Percentiles rank a stretch among this genome's conserved stretches.
Evolutionary conservation across 495 filamentous ascomycete genomes (phyloP).

Genomic region (Cudoniella acicularis): DNA sequence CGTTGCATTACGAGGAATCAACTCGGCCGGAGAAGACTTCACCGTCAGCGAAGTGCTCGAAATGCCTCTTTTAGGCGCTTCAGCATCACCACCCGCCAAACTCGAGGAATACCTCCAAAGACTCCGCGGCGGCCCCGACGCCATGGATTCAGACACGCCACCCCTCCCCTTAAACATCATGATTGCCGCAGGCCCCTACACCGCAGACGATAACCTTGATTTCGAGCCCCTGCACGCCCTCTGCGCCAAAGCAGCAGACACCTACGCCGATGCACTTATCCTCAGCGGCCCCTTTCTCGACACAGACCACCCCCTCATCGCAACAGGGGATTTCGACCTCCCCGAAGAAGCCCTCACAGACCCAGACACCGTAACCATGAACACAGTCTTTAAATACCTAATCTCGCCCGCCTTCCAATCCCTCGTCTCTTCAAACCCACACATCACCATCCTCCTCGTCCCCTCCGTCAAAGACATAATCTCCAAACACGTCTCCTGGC

Average conservation of each 20-base stretch:
- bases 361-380: slow-evolving; percentile 72
- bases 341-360: slow-evolving; percentile 65
- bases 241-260: slow-evolving; percentile 69
- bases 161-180: slow-evolving; percentile 68
- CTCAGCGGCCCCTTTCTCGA: slow-evolving; percentile 88
- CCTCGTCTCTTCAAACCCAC: slow-evolving; percentile 64
- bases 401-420: slow-evolving; percentile 64
- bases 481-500: slow-evolving; percentile 82
- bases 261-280: slow-evolving; percentile 73
- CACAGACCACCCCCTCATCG: slow-evolving; percentile 83
- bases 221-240: slow-evolving; percentile 83
- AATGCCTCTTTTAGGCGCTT: slow-evolving; percentile 64
- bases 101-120: slow-evolving; percentile 63
- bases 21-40: slow-evolving; percentile 82
- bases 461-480: slow-evolving; percentile 85
- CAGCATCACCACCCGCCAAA: slow-evolving; percentile 57
- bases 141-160: slow-evolving; percentile 49
- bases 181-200: slow-evolving; percentile 83
- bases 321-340: slow-evolving; percentile 85
- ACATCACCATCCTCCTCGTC: slow-evolving; percentile 74
- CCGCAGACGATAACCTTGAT: slow-evolving; percentile 82
- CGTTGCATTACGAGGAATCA: slow-evolving; percentile 79
- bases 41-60: slow-evolving; percentile 71
- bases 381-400: slow-evolving; percentile 76
- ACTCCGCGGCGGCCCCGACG: slow-evolving; percentile 56